Percentiles rank a stretch among this genome's conserved stretches.
Conservation (phyloP, 768 basidiomycete genomes). For the Tricholoma flavovirens region DNA sequence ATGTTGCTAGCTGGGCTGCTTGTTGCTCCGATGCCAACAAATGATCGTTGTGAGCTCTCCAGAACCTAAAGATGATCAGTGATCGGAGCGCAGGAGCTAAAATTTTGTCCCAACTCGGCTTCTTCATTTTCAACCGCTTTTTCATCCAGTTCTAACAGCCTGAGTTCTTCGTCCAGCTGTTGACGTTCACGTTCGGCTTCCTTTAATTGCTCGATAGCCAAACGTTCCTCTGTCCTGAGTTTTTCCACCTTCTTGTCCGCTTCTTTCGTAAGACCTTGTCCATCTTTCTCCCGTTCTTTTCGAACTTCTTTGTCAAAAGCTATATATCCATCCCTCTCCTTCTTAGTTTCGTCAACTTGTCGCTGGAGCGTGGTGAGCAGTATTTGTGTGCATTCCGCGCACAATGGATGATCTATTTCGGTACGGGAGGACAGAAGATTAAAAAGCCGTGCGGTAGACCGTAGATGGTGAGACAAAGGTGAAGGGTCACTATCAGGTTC, state of each 20-base stretch:
- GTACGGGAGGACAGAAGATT: conserved; percentile 71
- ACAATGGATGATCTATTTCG: conserved; percentile 89
- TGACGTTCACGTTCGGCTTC: conserved; percentile 72
- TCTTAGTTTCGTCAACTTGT: conserved; percentile 85
- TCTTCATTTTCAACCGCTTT: conserved; percentile 77
- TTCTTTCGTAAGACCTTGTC: conserved; percentile 53
- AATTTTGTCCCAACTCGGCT: conserved; percentile 54
- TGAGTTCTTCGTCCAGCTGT: conserved; percentile 69
- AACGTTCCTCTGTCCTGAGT: conserved; percentile 60
- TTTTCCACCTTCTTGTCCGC: conserved; percentile 69
- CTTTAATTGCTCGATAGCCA: conserved; percentile 70
- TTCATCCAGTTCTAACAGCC: conserved; percentile 70
- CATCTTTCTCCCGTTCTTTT: conserved; percentile 73
- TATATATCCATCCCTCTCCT: conserved; percentile 88
- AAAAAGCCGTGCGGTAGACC: conserved; percentile 69
- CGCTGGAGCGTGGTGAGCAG: conserved; percentile 69
- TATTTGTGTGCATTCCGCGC: conserved; percentile 88
- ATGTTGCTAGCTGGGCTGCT: conserved; percentile 58
- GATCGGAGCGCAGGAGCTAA: background rate
- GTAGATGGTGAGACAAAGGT: conserved; percentile 72
- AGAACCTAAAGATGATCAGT: conserved; percentile 52
- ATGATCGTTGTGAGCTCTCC: conserved; percentile 74
- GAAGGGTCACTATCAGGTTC: conserved; percentile 59
- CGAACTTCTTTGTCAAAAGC: conserved; percentile 86
- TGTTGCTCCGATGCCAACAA: conserved; percentile 61